phyloP scores from a whole-genome alignment of 108 stramenopile genomes.

The Cyclotella distinguenda region DNA sequence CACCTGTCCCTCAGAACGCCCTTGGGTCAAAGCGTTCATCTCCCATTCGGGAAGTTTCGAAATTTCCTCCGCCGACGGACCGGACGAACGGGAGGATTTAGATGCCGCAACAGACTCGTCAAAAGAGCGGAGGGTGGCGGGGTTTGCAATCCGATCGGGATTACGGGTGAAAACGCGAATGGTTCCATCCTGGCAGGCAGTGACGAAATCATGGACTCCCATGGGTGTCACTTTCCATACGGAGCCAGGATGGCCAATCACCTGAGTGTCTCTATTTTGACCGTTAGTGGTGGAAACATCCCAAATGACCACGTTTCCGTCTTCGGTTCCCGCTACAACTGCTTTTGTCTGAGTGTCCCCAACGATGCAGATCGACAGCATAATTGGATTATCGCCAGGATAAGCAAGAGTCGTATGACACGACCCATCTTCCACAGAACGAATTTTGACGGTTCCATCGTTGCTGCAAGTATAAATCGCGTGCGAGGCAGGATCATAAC shows the following conservation, averaged over 20 bases:
- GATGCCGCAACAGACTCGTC: constrained; percentile 55
- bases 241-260: constrained; percentile 71
- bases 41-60: constrained; percentile 90
- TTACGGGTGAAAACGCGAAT: constrained; percentile 76
- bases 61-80: constrained; percentile 83
- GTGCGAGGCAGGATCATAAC: constrained; percentile 49
- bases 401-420: constrained; percentile 66
- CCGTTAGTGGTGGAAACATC: constrained; percentile 6
- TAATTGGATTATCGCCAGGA: constrained; percentile 71
- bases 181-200: constrained; percentile 86
- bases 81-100: constrained; percentile 45
- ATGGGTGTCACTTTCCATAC: constrained; percentile 72
- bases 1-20: constrained; percentile 87
- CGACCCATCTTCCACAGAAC: constrained; percentile 73
- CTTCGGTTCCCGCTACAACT: constrained; percentile 69
- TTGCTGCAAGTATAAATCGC: constrained; percentile 83
- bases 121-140: constrained; percentile 63
- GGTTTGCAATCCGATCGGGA: constrained; percentile 64
- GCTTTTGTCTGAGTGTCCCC: constrained; percentile 19
- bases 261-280: constrained; percentile 36
- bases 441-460: constrained; percentile 91
- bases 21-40: constrained; percentile 55
- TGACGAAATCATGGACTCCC: constrained; percentile 66
- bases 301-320: constrained; percentile 81
- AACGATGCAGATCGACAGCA: constrained; percentile 55